phyloP scores from a whole-genome alignment of 176 grass and related monocot genomes.

The Avena eriantha region DNA sequence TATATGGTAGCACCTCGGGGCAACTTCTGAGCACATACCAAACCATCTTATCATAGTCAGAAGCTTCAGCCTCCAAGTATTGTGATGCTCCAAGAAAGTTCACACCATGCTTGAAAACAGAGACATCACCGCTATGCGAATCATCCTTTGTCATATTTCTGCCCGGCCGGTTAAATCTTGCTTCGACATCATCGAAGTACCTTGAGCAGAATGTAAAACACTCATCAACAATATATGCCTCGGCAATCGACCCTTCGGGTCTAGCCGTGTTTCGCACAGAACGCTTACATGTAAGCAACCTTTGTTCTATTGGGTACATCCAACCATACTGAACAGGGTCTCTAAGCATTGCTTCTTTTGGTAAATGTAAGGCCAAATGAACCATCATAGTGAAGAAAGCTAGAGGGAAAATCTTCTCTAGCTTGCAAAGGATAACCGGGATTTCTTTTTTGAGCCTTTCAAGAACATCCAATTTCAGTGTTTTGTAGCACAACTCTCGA shows the following conservation, averaged over 20 bases:
- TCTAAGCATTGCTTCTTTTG: too few species aligned
- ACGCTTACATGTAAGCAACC: neutral
- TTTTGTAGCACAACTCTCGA: neutral
- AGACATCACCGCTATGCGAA: neutral
- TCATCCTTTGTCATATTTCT: neutral
- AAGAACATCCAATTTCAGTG: too few species aligned
- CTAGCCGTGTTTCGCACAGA: neutral
- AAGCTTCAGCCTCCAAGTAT: neutral
- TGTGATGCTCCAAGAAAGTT: neutral
- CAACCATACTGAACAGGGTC: too few species aligned
- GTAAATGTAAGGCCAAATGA: too few species aligned
- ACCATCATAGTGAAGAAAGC: too few species aligned
- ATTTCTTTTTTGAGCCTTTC: too few species aligned
- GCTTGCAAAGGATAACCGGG: too few species aligned
- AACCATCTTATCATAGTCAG: neutral
- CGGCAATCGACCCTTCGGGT: neutral
- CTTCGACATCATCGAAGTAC: conserved; percentile 7
- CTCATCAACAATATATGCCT: neutral
- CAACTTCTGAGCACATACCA: neutral
- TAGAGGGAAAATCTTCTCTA: too few species aligned
- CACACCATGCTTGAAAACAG: neutral
- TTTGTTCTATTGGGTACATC: too few species aligned
- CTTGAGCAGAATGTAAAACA: conserved; percentile 5
- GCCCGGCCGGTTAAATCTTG: too few species aligned
- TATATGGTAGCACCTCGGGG: neutral